phyloP scores from a whole-genome alignment of 108 stramenopile genomes.

The Stephanodiscus minutulus region DNA sequence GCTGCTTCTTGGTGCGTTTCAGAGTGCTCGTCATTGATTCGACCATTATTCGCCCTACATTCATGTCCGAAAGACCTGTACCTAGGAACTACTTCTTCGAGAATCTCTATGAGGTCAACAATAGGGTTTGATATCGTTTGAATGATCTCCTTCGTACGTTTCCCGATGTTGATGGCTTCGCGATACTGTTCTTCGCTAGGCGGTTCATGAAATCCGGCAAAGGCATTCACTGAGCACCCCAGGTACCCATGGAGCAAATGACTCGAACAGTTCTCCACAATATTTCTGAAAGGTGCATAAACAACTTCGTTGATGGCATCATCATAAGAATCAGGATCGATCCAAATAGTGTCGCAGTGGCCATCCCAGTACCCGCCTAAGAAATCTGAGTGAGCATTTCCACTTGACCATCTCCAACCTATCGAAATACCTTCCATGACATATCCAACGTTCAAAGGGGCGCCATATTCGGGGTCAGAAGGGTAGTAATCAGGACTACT shows the following conservation, averaged over 20 bases:
- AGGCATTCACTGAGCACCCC: neutral
- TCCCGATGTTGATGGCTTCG: neutral
- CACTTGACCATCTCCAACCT: constrained; percentile 24
- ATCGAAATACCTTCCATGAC: constrained; percentile 7
- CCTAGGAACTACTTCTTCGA: too few relatives aligned
- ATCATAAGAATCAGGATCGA: neutral
- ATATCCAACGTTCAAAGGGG: constrained; percentile 18
- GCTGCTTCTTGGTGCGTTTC: neutral
- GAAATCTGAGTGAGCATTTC: neutral
- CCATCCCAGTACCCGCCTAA: constrained; percentile 7
- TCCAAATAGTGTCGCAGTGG: constrained; percentile 26
- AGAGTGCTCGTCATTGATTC: neutral
- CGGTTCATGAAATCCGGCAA: constrained; percentile 3
- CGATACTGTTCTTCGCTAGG: constrained; percentile 13
- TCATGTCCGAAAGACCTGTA: neutral
- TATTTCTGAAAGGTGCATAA: neutral
- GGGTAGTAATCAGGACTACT: constrained; percentile 9
- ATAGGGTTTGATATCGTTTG: neutral
- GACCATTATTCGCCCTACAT: constrained; percentile 2
- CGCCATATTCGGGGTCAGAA: constrained; percentile 3
- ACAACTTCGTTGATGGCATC: neutral
- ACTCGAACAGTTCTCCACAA: neutral
- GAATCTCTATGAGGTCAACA: too few relatives aligned
- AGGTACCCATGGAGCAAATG: neutral
- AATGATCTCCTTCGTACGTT: neutral